Base-by-base conservation (phyloP, 2,329 filamentous ascomycete genomes). In the Whalleya microplaca region DNA sequence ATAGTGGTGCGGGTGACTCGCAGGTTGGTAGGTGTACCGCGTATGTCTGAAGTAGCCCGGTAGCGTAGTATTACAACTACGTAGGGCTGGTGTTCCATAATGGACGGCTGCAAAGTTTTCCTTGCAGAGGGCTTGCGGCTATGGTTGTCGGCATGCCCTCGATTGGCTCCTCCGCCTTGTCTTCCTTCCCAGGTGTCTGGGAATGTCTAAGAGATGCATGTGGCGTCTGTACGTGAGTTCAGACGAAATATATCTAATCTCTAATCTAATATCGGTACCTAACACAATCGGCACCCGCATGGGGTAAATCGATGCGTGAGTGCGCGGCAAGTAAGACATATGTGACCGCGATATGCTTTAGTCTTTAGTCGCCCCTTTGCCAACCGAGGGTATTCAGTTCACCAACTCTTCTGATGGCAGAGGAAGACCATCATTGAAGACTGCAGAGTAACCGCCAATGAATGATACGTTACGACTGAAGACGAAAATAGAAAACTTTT, bases 181-280 rank as follows among this genome's bases (percentile, higher is more conserved):
- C 23, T 45, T 48, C 50, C 49, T 56, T 59, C 58, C 61, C 61
- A 59, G 41, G 56, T 53, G 47, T 56, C 50, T 56, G 56, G 59
- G 41, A 62, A 50, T 58, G 59, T 64, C 56, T 56, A 62, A 55
- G 61, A 52, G 48, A 55, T 60, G 61, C 61, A 62, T 58, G 56
- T 64, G 61, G 61, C 61, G 61, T 42, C 54, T 64, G 61, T 64
- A 60, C n/a, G 52, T 48, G 57, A 57, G 51, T 55, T 50, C 48
- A 43, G 56, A 60, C 45, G 55, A 55, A 53, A 46, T 46, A 21
- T 57, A 59, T 62, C 57, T 49, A 42, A 41, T 45, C 29, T 49
- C 54, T 41, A 48, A 49, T 56, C 32, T 29, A 29, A 5, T 29
- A 29, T 12, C 5, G 27, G 12, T 6, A 5, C 5, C 6, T 29